These are phyloP conservation scores for Botryotinia convoluta DNA, from an alignment of 2,329 filamentous ascomycete genomes.

Conservation along the genomic window DNA sequence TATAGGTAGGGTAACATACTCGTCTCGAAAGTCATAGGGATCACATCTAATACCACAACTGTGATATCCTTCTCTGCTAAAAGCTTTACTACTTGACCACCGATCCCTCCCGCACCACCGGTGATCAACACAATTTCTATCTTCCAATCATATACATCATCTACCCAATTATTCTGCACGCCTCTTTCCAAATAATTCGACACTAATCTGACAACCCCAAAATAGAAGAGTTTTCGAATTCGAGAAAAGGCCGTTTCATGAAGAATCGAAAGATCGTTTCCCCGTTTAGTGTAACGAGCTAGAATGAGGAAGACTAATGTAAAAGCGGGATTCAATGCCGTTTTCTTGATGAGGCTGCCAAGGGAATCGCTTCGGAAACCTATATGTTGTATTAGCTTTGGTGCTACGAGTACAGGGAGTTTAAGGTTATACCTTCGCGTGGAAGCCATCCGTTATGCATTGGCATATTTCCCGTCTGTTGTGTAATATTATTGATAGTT, in stretches of 20 bases:
- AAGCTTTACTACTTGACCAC: constrained; percentile 60
- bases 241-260: constrained; percentile 51
- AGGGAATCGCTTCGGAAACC: constrained; percentile 60
- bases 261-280: constrained; percentile 52
- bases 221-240: constrained; percentile 52
- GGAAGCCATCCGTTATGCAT: constrained; percentile 53
- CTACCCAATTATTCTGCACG: constrained; percentile 49
- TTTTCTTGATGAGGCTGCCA: constrained; percentile 55
- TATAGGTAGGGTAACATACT: constrained; percentile 39
- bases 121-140: constrained; percentile 72
- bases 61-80: constrained; percentile 64
- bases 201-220: constrained; percentile 50
- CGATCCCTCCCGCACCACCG: constrained; percentile 73
- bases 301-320: constrained; percentile 63
- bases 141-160: constrained; percentile 61
- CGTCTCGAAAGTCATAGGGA: constrained; percentile 54
- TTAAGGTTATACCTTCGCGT: constrained; percentile 46
- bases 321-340: constrained; percentile 61
- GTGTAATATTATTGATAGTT: constrained; percentile 7
- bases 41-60: constrained; percentile 70
- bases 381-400: constrained; percentile 22
- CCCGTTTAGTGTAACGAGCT: constrained; percentile 61
- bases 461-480: constrained; percentile 39
- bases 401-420: background rate
- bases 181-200: constrained; percentile 52